Evolutionary conservation across 495 filamentous ascomycete genomes (phyloP).

Genomic region (Penicillium daleae): DNA sequence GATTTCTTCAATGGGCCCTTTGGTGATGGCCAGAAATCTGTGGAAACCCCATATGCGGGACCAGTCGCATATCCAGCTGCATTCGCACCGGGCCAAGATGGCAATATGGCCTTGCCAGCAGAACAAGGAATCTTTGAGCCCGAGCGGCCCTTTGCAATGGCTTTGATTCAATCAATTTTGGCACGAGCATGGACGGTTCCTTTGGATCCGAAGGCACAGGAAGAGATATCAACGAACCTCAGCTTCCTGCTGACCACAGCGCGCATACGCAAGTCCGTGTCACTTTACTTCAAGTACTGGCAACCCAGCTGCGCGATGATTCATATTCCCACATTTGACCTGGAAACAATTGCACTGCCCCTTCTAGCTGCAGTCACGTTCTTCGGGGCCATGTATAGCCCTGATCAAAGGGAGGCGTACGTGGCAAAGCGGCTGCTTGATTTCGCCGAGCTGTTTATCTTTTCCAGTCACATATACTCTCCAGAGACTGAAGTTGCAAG

Average conservation of each 20-base stretch:
- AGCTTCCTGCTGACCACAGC: constrained; percentile 47
- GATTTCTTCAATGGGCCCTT: constrained; percentile 51
- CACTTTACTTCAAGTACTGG: constrained; percentile 52
- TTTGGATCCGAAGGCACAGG: constrained; percentile 42
- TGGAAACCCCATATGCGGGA: constrained; percentile 27
- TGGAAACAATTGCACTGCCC: constrained; percentile 39
- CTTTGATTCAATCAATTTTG: constrained; percentile 43
- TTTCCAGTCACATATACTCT: constrained; percentile 47
- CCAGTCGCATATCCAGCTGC: constrained; percentile 25
- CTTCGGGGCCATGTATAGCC: constrained; percentile 55
- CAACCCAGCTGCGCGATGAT: constrained; percentile 50
- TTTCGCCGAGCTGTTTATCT: constrained; percentile 51
- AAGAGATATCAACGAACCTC: constrained; percentile 44
- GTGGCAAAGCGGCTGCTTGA: constrained; percentile 48
- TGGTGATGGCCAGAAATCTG: constrained; percentile 32
- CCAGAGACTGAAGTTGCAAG: constrained; percentile 45
- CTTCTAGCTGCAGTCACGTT: constrained; percentile 45
- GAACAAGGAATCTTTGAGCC: constrained; percentile 35
- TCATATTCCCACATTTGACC: constrained; percentile 45
- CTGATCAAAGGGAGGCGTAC: constrained; percentile 40
- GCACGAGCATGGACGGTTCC: constrained; percentile 43
- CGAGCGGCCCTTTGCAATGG: constrained; percentile 42
- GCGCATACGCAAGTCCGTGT: constrained; percentile 45
- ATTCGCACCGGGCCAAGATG: constrained; percentile 24
- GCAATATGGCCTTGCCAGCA: constrained; percentile 19